Base-by-base conservation (phyloP, 164 flowering plant genomes). In the Macadamia integrifolia region DNA sequence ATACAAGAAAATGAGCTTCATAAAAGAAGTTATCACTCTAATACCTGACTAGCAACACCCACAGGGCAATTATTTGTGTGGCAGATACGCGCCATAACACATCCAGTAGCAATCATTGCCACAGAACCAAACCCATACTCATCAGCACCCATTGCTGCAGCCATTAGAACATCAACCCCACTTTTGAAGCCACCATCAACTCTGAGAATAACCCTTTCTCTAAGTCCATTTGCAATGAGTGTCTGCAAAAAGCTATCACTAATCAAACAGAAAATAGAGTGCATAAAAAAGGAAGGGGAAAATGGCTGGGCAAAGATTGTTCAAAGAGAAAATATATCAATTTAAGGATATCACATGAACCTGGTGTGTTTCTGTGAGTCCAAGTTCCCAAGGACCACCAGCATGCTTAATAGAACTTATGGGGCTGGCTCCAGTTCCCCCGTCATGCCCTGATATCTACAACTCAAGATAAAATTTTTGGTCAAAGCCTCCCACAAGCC, bases 341-440 rank as follows among this genome's bases (percentile, higher is more conserved):
- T 31, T 60, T 6, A 13, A 31, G 49, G 52, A 29, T 60, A 65
- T 49, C 58, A 60, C 56, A 50, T 2, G 68, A 72, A 93, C 99
- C 97, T 94, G 98, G 75, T 95, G 94, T 10, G 99, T 82, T 79
- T 95, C 99, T 62, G 99, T 83, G 28, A 95, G 82, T 74, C 99
- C 99, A 64, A 95, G 94, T 74, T 95, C 99, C 99, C 99, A 95
- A 67, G 99, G 99, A 76, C 97, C 97, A 78, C 99, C 99, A 71
- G 99, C 99, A 82, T 95, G 97, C 81, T 95, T 95, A 56, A 95
- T 95, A 56, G 97, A 90, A 79, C 97, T 95, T 63, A 91, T 81
- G 28, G 97, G 97, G 71, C 97, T 91, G 52, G 99, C 99, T 72
- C 99, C 99, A 63, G 99, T 95, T 65, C 99, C 99, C 57, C 99